Evolutionary conservation across 352 stramenopile species (phyloP).

Genomic region (Phytophthora vignae): DNA sequence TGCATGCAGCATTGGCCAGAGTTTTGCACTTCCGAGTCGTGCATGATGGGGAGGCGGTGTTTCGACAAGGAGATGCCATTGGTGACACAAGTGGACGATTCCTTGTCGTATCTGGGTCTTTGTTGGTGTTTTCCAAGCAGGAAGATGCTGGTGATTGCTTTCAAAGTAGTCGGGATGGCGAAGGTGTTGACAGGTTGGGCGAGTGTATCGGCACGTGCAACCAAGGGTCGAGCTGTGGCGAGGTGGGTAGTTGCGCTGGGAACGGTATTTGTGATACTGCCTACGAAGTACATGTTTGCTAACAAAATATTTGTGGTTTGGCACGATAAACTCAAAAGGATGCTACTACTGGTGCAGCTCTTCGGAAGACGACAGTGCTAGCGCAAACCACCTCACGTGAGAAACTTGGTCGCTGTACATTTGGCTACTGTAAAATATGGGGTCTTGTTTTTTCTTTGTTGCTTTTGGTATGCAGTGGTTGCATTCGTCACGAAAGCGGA

Average conservation of each 20-base stretch:
- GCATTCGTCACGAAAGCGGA: constrained; percentile 49
- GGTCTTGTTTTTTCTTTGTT: neutral
- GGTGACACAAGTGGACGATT: constrained; percentile 46
- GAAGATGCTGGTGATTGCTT: constrained; percentile 7
- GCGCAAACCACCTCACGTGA: constrained; percentile 55
- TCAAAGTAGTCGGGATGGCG: constrained; percentile 12
- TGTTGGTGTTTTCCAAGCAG: constrained; percentile 51
- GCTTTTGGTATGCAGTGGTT: constrained; percentile 25
- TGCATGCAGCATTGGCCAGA: constrained; percentile 43
- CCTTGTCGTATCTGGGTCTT: constrained; percentile 51
- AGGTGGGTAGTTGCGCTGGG: constrained; percentile 38
- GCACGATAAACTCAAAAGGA: constrained; percentile 30
- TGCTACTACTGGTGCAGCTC: constrained; percentile 37
- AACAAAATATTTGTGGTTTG: neutral
- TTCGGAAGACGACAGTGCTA: constrained; percentile 46
- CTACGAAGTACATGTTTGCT: neutral
- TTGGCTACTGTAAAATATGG: neutral
- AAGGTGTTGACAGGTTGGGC: constrained; percentile 33
- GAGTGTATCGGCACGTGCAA: constrained; percentile 50
- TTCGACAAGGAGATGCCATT: constrained; percentile 50
- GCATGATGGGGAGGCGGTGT: constrained; percentile 56
- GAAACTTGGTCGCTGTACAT: neutral
- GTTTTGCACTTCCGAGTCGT: constrained; percentile 41
- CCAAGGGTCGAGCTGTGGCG: constrained; percentile 45
- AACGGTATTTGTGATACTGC: neutral